Evolutionary conservation across 768 basidiomycete genomes (phyloP), one percentile per base, ranked within the genome.

Genomic region (Psilocybe sp.): DNA sequence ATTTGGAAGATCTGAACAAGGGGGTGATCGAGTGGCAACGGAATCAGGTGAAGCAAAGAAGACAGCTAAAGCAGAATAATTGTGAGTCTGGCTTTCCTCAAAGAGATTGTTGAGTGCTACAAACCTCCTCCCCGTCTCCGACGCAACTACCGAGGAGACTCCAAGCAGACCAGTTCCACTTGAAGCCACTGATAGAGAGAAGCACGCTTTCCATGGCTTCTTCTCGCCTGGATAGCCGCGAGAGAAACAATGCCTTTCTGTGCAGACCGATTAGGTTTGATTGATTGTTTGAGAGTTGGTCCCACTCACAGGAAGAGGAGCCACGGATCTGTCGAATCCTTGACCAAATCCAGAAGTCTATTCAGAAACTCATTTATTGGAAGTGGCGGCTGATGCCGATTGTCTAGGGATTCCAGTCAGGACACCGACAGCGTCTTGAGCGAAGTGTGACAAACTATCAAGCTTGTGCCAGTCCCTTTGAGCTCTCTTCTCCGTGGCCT

Each of bases 131-230:
- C 13, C 82, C 83, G 54, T 93, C 91, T 12, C 81, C 80, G 31
- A 94, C 77, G 61, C 89, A 89, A 46, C 81, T 82, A 2, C 80
- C 79, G n/a, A 98, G 73, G 38, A 92, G 76, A 7, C 79, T 71
- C 94, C 94, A 98, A n/a, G 84, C 74, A 20, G 89, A 88, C 94
- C 95, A 98, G 63, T 98, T 98, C 85, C 91, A 98, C 11, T 89
- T 87, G 60, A 85, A 91, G 5, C 77, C 76, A 34, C 78, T 75
- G 38, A 96, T 84, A 11, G 92, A 94, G 32, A 82, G 68, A 14
- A 97, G 72, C 12, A 82, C 79, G 56, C 75, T 78, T 63, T 95
- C 92, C 11, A 96, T 88, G 1, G 96, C 92, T 62, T 92, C 89
- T 52, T 91, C 85, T 19, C 92, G 80, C 52, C 89, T 78, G 41